Base-by-base conservation (phyloP, 2,329 filamentous ascomycete genomes). In the Graphium sp. region DNA sequence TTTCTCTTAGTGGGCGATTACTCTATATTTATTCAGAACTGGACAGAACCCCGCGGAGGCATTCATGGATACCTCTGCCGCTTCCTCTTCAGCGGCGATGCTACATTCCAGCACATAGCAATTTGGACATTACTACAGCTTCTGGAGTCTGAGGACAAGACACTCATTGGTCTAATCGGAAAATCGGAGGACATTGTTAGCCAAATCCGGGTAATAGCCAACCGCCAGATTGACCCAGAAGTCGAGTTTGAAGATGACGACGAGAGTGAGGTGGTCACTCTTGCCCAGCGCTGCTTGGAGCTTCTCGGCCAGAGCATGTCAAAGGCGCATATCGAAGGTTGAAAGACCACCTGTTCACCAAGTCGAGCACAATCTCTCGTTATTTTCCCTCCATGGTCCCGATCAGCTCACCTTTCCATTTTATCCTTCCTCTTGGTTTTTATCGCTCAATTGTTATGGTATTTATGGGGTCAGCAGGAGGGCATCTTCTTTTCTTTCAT, bases 91-190 rank as follows among this genome's bases (percentile, higher is more conserved):
- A 94, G 84, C 37, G 87, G 85, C 22, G 89, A 98, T 47, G 75
- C 89, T 1, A 98, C 89, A 0, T 98, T 98, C 62, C 89, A 98
- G 53, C 89, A 98, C 49, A 98, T 98, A 46, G 89, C 89, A 28
- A 93, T 95, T 37, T 98, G 89, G 89, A 98, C 89, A 2, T 58
- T 98, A 26, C 67, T 98, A 4, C 89, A 98, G 48, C 67, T 98
- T 4, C 74, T 98, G 28, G 89, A 98, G 53, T 94, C 87, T 0
- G 85, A 92, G 48, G 87, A 98, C 47, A 75, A 80, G 53, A 77
- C 73, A 31, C 62, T 98, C n/a, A 78, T 94, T 37, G 74, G 75
- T 28, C 72, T 83, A 27, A 94, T 98, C 40, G 75, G 81, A 41
- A 80, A 87, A 45, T 85, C 84, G 2, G 80, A 87, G 37, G 83